Base-by-base conservation (phyloP, 2,329 filamentous ascomycete species). In the Anisogramma anomala region DNA sequence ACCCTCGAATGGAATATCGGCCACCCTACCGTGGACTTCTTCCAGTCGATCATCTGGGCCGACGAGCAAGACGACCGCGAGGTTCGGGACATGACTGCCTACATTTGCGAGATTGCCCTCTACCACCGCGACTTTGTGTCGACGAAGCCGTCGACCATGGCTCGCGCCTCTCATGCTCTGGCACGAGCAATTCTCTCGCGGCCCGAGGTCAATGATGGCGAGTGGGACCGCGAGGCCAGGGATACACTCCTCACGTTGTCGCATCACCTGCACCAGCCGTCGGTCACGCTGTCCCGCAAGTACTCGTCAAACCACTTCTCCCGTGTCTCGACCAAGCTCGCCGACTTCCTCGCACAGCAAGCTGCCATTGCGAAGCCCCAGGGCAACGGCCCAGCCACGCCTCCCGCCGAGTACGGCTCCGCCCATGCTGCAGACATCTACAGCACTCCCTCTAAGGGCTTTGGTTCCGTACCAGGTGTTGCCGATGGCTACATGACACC, bases 81-180 rank as follows among this genome's bases (percentile, higher is more conserved):
- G 63, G 82, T 94, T 17, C 86, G 96, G 66, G 82, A 94, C 63
- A 89, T 98, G 84, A 80, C 88, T 14, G 74, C 84, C 48, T 98
- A 96, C 68, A 82, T 98, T 48, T 82, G 84, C 57, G 91, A 98
- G 66, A 89, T 96, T 54, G 85, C 88, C 33, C 71, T 96, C 31
- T 98, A 95, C 65, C 86, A 96, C 68, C 84, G 89, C 56, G 91
- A 96, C 51, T 98, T 98, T 55, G 88, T 98, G 48, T 91, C 88
- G 13, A 87, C 83, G 42, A 82, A 82, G 56, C 87, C 91, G 15
- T 94, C 89, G 0, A 81, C 88, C 50, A 85, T 98, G 72, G 88
- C 91, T 33, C 76, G 86, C 50, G 82, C 87, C 32, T 86, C 88
- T 9, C 70, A 96, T 42, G 86, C 86, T 39, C 74, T 98, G 30